Evolutionary conservation across 164 flowering plant genomes (phyloP).

Genomic region (Vitis vinifera): ASM3070453v1 NC_081814.1:4823001-4823500

Average conservation of each 20-base stretch:
- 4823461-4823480: slow-evolving; percentile 77
- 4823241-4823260: neutral
- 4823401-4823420: slow-evolving; percentile 54
- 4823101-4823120: too few relatives aligned
- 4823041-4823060: too few relatives aligned
- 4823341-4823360: neutral
- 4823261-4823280: slow-evolving; percentile 4
- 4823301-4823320: slow-evolving; percentile 19
- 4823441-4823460: slow-evolving; percentile 61
- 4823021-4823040: too few relatives aligned
- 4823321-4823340: neutral
- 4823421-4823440: slow-evolving; percentile 59
- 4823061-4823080: too few relatives aligned
- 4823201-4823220: too few relatives aligned
- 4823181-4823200: too few relatives aligned
- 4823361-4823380: neutral
- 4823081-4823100: too few relatives aligned
- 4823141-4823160: too few relatives aligned
- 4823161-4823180: too few relatives aligned
- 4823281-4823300: slow-evolving; percentile 11
- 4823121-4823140: too few relatives aligned
- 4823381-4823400: neutral
- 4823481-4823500: slow-evolving; percentile 58
- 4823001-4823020: too few relatives aligned
- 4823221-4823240: neutral